Base-by-base conservation (phyloP, 139 green algal species). In the Haematococcus sp. region DNA sequence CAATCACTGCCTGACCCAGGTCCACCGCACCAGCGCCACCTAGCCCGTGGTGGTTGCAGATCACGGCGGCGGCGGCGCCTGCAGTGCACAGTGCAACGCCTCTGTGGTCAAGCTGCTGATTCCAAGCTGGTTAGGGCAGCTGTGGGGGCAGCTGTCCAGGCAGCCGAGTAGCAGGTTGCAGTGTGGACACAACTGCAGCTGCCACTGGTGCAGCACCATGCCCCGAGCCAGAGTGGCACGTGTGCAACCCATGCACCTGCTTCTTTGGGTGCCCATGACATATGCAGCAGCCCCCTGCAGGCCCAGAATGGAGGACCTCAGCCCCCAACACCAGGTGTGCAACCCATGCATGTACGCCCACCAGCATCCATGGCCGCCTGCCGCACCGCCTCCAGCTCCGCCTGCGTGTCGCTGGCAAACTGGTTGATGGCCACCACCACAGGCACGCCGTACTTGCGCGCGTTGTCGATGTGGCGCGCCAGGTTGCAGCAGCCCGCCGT, bases 371-470 rank as follows among this genome's bases (percentile, higher is more conserved):
- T 25, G 0, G 84, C 81, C 13, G 78, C 80, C 4, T 34, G 1
- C 3, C 63, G 46, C n/a, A 88, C 79, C 11, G 83, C 80, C 31
- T 83, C 85, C 58, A 98, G 84, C 82, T 98, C 95, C 1, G 84
- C 86, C 16, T 88, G 74, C 5, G 91, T 93, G 87, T 98, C 94
- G 22, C 75, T 89, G 25, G 91, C 88, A 81, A 98, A 98, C 31
- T 84, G 82, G 84, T 99, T 99, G 74, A 99, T 85, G 9, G 92
- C 94, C 17, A 98, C 91, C 20, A 98, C 71, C n/a, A 97, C 93
- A 0, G 91, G 91, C n/a, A 97, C 84, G 44, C 92, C 94, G 67
- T 94, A 99, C 76, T 85, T 84, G 11, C 54, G 54, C 0, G 87
- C 85, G 85, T 99, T 99, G 33, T 86, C 34, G 15, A 99, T 90